Base-by-base conservation (phyloP, 495 filamentous ascomycete species). In the Geoglossum glabrum region DNA sequence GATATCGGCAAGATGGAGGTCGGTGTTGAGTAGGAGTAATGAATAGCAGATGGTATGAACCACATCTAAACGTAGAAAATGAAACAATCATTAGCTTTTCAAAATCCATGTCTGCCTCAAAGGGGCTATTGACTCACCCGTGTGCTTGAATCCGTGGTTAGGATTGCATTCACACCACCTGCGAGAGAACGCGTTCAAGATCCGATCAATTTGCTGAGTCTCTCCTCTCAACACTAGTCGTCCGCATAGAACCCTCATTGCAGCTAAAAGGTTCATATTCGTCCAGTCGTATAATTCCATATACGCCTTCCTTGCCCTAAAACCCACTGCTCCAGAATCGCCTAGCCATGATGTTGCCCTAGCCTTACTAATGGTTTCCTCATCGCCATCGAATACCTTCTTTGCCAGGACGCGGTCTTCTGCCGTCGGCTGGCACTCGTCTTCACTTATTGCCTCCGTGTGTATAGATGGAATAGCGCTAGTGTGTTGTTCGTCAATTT, bases 21-120 rank as follows among this genome's bases (percentile, higher is more conserved):
- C 92, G 57, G 92, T 97, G 64, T 99, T 99, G 56, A 99, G 75
- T 30, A 99, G 74, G 56, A 99, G 80, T 55, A 99, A 75, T 3
- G 92, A 97, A 68, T 96, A 99, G 66, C 86, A 90, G 60, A 99
- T 90, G 9, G 93, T 97, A 65, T 97, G 90, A 13, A 99, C 89
- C 54, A 99, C 84, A 69, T 97, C 90, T 87, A 67, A 38, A 55
- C n/a, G 5, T 27, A 58, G 62, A 30, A 26, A 52, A 54, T 30
- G 17, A 19, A 27, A n/a, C 9, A 43, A 33, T 9, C 19, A 11
- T 56, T 27, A 45, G 40, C 17, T 19, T n/a, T n/a, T 17, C 21
- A 17, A 58, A 19, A n/a, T 0, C 21, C 26, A 25, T 9, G 0
- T 33, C n/a, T 19, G 17, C 0, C 21, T 11, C 9, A 10, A 10